A percentile compares a stretch with the other conserved stretches of the same genome.
Evolutionary conservation across 2,329 filamentous ascomycete species (phyloP).

Genomic region (Verticillium dahliae): DNA sequence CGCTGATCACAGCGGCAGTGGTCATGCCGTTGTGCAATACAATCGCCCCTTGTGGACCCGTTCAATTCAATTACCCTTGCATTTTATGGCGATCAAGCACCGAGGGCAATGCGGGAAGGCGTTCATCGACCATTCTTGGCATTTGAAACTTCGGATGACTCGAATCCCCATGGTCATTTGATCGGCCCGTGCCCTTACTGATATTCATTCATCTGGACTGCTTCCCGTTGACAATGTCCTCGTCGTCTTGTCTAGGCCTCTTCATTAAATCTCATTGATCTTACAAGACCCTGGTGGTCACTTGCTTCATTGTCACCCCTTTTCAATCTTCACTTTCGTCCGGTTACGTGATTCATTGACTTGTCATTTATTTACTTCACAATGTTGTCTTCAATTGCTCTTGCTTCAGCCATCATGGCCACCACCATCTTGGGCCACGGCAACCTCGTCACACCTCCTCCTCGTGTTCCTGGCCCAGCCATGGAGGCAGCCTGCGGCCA

Average conservation of each 20-base stretch:
- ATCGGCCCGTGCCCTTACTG: not conserved
- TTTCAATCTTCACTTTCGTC: not conserved
- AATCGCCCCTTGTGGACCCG: not conserved
- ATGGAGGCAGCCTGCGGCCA: constrained; percentile 37
- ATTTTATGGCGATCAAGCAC: no score
- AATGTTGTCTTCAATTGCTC: constrained; percentile 9
- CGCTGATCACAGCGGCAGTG: not conserved
- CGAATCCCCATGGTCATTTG: no score
- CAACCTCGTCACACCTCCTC: constrained; percentile 30
- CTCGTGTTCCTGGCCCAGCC: constrained; percentile 34
- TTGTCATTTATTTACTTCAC: not conserved
- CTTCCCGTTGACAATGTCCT: not conserved
- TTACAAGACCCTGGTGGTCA: not conserved
- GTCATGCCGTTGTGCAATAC: not conserved
- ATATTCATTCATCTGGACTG: not conserved
- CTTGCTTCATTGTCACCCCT: no score
- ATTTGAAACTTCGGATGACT: not conserved
- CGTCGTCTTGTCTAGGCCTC: not conserved
- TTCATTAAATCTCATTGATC: not conserved
- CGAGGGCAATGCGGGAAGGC: not conserved
- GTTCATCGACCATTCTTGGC: not conserved
- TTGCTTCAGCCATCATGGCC: constrained; percentile 9
- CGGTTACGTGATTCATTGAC: not conserved
- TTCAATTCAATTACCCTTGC: not conserved
- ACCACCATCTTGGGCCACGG: constrained; percentile 32